Evolutionary conservation across 495 filamentous ascomycete species (phyloP).

Genomic region (Ramalina intermedia): DNA sequence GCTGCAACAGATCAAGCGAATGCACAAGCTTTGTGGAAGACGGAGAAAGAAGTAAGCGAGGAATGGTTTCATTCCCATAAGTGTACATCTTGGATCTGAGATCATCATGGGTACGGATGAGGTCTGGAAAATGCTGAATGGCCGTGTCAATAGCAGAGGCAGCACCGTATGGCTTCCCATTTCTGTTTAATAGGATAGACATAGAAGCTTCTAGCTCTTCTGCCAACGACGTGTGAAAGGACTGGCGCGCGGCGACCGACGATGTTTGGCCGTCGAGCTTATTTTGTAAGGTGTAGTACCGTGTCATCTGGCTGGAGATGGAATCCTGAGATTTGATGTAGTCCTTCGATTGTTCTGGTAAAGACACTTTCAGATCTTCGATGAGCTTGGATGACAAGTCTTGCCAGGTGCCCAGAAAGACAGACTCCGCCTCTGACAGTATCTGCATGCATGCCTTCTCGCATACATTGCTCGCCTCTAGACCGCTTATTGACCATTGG

Average conservation of each 20-base stretch:
- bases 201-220: conserved; percentile 36
- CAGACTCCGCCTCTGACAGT: conserved; percentile 14
- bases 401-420: conserved; percentile 37
- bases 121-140: conserved; percentile 27
- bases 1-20: conserved; percentile 13
- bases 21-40: conserved; percentile 34
- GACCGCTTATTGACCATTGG: conserved; percentile 35
- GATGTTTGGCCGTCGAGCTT: conserved; percentile 24
- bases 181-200: conserved; percentile 37
- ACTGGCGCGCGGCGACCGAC: conserved; percentile 7
- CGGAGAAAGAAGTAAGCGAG: conserved; percentile 38
- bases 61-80: conserved; percentile 34
- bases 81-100: conserved; percentile 15
- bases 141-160: conserved; percentile 46
- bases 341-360: conserved; percentile 65
- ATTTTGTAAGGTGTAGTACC: conserved; percentile 46
- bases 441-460: conserved; percentile 24
- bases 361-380: conserved; percentile 49
- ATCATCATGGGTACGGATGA: conserved; percentile 13
- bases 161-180: conserved; percentile 74
- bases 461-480: conserved; percentile 26
- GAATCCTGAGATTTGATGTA: conserved; percentile 54
- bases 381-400: conserved; percentile 39
- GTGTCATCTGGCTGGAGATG: conserved; percentile 42
- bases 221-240: conserved; percentile 17